Percentiles rank a stretch among this genome's conserved stretches.
Evolutionary conservation across 2,329 filamentous ascomycete species (phyloP).

Genomic region (Ustilaginoidea virens): DNA sequence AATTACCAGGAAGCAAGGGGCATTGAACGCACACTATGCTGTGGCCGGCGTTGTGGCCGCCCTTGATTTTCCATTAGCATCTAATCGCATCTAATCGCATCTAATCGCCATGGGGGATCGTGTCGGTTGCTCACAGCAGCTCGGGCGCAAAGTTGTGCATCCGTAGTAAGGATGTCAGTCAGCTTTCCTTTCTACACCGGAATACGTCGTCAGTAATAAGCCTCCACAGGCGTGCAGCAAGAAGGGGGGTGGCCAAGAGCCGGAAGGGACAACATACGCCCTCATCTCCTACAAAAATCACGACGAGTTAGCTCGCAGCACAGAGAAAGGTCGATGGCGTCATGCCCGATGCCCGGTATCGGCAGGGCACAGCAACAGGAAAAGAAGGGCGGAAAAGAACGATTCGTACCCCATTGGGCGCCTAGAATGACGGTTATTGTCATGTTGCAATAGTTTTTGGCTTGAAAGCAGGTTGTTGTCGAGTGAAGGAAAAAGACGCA

Average conservation of each 20-base stretch:
- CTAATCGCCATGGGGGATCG: slow-evolving; percentile 2
- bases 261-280: slow-evolving; percentile 11
- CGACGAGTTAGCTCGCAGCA: slow-evolving; percentile 9
- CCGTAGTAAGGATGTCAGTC: slow-evolving; percentile 17
- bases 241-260: not conserved
- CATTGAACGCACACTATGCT: slow-evolving; percentile 8
- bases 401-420: slow-evolving; percentile 22
- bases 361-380: slow-evolving; percentile 6
- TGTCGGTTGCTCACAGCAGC: slow-evolving; percentile 15
- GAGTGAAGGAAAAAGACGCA: too few relatives aligned
- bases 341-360: slow-evolving; percentile 7
- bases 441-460: slow-evolving; percentile 7
- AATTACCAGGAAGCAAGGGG: slow-evolving; percentile 3
- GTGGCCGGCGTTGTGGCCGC: slow-evolving; percentile 15
- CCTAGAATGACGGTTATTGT: slow-evolving; percentile 19
- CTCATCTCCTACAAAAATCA: slow-evolving; percentile 17
- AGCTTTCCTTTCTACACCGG: slow-evolving; percentile 19
- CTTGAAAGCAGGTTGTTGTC: too few relatives aligned
- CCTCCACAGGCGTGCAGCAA: slow-evolving; percentile 4
- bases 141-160: slow-evolving; percentile 17
- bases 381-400: slow-evolving; percentile 5
- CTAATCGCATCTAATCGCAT: too few relatives aligned
- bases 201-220: slow-evolving; percentile 8
- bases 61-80: slow-evolving; percentile 8
- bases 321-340: not conserved